phyloP scores from a whole-genome alignment of 2,329 filamentous ascomycete species.

The Phaeoacremonium minimum region DNA sequence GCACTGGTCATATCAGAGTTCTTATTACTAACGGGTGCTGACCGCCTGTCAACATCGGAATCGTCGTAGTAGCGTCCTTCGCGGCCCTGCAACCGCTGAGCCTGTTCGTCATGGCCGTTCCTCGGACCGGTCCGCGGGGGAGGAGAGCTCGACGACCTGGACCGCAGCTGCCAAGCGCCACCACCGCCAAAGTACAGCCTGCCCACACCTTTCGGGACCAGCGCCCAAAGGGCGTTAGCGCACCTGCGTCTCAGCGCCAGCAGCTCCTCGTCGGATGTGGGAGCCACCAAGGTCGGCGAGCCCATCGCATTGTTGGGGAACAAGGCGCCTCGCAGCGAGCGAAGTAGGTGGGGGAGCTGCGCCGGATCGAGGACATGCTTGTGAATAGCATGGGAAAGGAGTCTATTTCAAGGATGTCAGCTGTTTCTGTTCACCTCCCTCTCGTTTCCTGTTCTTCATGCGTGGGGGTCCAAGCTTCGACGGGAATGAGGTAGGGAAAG shows the following conservation, averaged over 20 bases:
- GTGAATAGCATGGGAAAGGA: slow-evolving; percentile 53
- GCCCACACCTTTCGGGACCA: slow-evolving; percentile 42
- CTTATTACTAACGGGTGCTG: neutral
- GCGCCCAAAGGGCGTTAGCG: slow-evolving; percentile 52
- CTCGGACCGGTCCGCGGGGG: slow-evolving; percentile 13
- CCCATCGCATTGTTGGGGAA: slow-evolving; percentile 83
- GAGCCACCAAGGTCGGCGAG: slow-evolving; percentile 55
- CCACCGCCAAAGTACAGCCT: slow-evolving; percentile 46
- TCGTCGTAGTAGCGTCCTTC: too few relatives aligned
- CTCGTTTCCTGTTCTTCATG: neutral
- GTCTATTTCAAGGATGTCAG: slow-evolving; percentile 38
- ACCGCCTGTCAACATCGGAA: neutral
- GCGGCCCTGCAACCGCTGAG: neutral
- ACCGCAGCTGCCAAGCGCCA: slow-evolving; percentile 13
- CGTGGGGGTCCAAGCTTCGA: neutral
- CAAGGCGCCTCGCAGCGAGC: slow-evolving; percentile 68
- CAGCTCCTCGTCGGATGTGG: slow-evolving; percentile 55
- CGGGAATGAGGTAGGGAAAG: neutral
- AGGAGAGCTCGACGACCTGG: slow-evolving; percentile 1
- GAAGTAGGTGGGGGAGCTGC: slow-evolving; percentile 62
- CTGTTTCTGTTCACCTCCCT: too few relatives aligned
- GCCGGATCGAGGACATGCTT: slow-evolving; percentile 57
- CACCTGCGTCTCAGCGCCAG: slow-evolving; percentile 61
- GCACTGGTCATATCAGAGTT: neutral
- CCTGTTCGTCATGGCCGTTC: slow-evolving; percentile 2